A percentile compares a stretch with the other conserved stretches of the same genome.
Conservation (phyloP, 2,329 filamentous ascomycete species). For the Cercospora sesami region DNA sequence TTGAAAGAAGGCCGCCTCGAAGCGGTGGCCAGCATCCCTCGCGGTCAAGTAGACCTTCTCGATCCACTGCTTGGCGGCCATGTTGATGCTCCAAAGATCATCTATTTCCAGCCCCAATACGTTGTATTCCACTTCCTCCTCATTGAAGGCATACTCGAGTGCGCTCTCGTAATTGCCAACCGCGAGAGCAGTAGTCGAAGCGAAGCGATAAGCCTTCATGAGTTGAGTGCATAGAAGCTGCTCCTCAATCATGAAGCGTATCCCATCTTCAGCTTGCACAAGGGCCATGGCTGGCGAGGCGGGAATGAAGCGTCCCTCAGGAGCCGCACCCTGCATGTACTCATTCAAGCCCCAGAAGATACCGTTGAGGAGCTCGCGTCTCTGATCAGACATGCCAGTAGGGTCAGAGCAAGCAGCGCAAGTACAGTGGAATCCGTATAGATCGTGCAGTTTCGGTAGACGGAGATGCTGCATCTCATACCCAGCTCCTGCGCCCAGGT, state of each 20-base stretch:
- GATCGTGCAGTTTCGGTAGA: conserved; percentile 25
- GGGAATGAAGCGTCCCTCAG: conserved; percentile 20
- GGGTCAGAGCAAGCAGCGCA: conserved; percentile 32
- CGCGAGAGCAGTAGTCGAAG: conserved; percentile 21
- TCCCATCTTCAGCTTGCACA: conserved; percentile 52
- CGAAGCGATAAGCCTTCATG: conserved; percentile 29
- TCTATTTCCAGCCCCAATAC: conserved; percentile 30
- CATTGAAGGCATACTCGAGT: conserved; percentile 25
- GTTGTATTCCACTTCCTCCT: conserved; percentile 34
- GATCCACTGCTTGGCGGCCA: conserved; percentile 20
- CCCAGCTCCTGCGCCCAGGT: conserved; percentile 11
- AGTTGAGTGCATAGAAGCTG: conserved; percentile 56
- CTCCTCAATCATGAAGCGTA: conserved; percentile 89
- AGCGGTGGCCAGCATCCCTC: neutral
- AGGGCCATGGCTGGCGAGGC: conserved; percentile 14
- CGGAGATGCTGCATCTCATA: conserved; percentile 13
- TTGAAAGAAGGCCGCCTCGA: conserved; percentile 6
- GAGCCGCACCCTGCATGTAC: conserved; percentile 13
- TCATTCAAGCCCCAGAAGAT: conserved; percentile 25
- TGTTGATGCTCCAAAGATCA: conserved; percentile 17
- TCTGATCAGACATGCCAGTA: conserved; percentile 24
- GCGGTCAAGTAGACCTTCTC: conserved; percentile 8
- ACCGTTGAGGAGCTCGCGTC: conserved; percentile 18
- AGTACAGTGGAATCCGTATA: conserved; percentile 36
- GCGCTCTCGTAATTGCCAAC: conserved; percentile 19